These are phyloP conservation scores for Verbena officinalis DNA, from an alignment of 257 asterid genomes.

Conservation along the genomic window DNA sequence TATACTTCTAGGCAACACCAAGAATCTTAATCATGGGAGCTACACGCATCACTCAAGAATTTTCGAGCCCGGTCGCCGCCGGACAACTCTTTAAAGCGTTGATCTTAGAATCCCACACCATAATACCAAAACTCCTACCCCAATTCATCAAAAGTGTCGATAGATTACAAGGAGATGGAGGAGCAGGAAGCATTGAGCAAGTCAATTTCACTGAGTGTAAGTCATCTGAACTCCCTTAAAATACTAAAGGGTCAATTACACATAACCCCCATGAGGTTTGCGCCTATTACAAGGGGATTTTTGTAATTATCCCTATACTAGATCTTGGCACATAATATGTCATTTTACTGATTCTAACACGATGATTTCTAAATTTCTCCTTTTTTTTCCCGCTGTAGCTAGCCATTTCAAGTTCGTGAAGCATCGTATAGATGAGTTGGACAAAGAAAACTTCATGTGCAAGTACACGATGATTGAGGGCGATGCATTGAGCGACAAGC, in stretches of 20 bases:
- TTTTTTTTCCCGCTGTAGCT: slow-evolving; percentile 22
- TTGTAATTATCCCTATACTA: neutral
- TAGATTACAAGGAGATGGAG: slow-evolving; percentile 42
- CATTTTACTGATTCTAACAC: neutral
- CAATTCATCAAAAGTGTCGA: slow-evolving; percentile 41
- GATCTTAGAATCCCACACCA: slow-evolving; percentile 43
- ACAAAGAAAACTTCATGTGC: slow-evolving; percentile 39
- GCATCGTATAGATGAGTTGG: slow-evolving; percentile 44
- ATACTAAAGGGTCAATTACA: neutral
- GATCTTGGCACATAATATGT: neutral
- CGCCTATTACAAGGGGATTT: no score
- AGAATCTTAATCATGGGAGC: slow-evolving; percentile 33
- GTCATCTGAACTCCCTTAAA: neutral
- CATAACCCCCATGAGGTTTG: no score
- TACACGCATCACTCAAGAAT: slow-evolving; percentile 36
- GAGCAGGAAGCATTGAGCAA: slow-evolving; percentile 49
- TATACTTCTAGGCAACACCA: neutral
- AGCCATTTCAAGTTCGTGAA: slow-evolving; percentile 42
- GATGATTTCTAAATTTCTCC: neutral
- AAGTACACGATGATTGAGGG: slow-evolving; percentile 51
- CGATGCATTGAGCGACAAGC: slow-evolving; percentile 41
- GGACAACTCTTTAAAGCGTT: slow-evolving; percentile 45
- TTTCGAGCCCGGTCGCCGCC: slow-evolving; percentile 31
- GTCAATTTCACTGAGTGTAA: slow-evolving; percentile 42
- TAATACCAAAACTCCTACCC: slow-evolving; percentile 46